Evolutionary conservation across 2,329 filamentous ascomycete species (phyloP).

Genomic region (Penicillium sp.): DNA sequence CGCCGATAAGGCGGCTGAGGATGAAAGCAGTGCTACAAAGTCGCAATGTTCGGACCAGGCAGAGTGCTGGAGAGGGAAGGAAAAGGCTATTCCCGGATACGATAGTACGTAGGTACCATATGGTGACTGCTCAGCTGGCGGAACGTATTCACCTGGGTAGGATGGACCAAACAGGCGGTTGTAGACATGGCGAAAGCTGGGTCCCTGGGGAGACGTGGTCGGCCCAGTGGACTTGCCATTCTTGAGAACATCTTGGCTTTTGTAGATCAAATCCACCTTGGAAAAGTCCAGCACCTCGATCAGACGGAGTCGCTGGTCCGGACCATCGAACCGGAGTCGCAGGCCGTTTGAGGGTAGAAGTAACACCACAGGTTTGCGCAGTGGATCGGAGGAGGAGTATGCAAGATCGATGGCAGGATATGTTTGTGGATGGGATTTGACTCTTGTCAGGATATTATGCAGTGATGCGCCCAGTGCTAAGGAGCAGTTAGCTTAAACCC

Average conservation of each 20-base stretch:
- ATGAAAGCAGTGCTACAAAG: constrained; percentile 79
- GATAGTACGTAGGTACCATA: constrained; percentile 81
- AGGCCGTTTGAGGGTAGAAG: constrained; percentile 79
- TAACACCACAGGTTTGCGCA: constrained; percentile 69
- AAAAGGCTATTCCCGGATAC: constrained; percentile 91
- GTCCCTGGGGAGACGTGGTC: constrained; percentile 49
- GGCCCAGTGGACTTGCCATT: constrained; percentile 32
- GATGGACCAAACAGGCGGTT: constrained; percentile 89
- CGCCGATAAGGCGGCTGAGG: constrained; percentile 68
- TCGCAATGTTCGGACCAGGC: constrained; percentile 70
- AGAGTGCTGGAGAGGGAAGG: constrained; percentile 70
- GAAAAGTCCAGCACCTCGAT: constrained; percentile 90
- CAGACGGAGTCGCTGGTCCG: constrained; percentile 82
- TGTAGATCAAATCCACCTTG: constrained; percentile 77
- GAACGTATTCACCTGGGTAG: constrained; percentile 86
- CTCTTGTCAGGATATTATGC: constrained; percentile 77
- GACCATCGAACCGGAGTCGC: constrained; percentile 85
- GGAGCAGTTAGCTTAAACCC: constrained; percentile 21
- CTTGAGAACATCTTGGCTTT: constrained; percentile 71
- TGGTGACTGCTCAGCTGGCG: constrained; percentile 52
- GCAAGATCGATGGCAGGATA: constrained; percentile 79
- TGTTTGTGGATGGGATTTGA: constrained; percentile 78
- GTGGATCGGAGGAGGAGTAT: constrained; percentile 70
- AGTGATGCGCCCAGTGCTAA: constrained; percentile 83
- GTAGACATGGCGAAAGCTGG: constrained; percentile 83